Evolutionary conservation across 306 rosid genomes (phyloP).

Genomic region (Arachis stenosperma): DNA sequence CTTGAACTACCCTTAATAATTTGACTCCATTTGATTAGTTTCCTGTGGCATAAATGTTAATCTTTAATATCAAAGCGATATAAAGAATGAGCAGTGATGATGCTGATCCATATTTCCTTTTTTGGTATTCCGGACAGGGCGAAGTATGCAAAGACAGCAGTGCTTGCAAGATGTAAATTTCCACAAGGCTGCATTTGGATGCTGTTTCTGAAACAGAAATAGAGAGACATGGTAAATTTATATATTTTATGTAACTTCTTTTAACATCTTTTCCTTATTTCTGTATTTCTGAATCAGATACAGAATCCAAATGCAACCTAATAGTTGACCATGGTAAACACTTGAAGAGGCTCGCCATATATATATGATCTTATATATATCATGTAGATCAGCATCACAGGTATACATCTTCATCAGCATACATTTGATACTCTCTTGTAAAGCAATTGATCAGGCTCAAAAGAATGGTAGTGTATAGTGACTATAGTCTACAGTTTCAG

Average conservation of each 20-base stretch:
- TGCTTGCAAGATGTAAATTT: slow-evolving; percentile 65
- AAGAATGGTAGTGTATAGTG: slow-evolving; percentile 23
- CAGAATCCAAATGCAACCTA: no score
- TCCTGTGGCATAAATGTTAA: slow-evolving; percentile 6
- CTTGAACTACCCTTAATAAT: slow-evolving; percentile 31
- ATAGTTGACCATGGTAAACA: slow-evolving; percentile 13
- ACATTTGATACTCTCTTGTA: slow-evolving; percentile 3
- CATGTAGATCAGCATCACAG: slow-evolving; percentile 17
- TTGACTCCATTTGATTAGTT: slow-evolving; percentile 10
- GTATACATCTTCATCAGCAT: slow-evolving; percentile 4
- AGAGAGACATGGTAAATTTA: no score
- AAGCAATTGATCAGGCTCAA: slow-evolving; percentile 8
- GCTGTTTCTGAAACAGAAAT: no score
- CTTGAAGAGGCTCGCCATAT: slow-evolving; percentile 9
- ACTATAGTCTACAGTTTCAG: slow-evolving; percentile 3
- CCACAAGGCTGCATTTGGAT: not conserved
- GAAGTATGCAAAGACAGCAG: slow-evolving; percentile 67
- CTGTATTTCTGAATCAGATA: no score
- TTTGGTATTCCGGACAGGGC: slow-evolving; percentile 48
- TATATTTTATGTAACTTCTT: no score
- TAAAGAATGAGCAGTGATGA: slow-evolving; percentile 19
- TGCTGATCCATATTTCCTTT: slow-evolving; percentile 12
- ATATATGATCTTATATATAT: slow-evolving; percentile 23
- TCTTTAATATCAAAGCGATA: slow-evolving; percentile 4
- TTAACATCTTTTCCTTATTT: no score